Base-by-base conservation (phyloP, 257 asterid species). In the Henckelia pumila region DNA sequence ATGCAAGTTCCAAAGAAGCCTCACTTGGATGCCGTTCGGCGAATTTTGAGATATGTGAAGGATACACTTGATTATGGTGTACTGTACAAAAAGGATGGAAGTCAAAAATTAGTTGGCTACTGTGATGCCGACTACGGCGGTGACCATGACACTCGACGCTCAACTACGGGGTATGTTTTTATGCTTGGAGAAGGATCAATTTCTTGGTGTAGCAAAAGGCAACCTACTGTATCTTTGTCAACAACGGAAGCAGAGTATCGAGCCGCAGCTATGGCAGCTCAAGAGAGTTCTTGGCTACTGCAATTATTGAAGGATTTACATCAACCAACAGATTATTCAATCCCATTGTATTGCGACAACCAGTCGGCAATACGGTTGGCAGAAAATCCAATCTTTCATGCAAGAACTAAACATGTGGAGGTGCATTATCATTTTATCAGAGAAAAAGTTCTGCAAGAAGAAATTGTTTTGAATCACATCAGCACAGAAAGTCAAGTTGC, bases 1-100 rank as follows among this genome's bases (percentile, higher is more conserved):
- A 58, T 58, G 63, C 37, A 58, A 58, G 3, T 19, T 58, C 63
- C 63, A 24, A 58, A 58, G 63, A 58, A 58, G 30, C 19, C 63
- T 58, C 63, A 58, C 28, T 8, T 58, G 63, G 33, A 58, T 19
- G 63, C 32, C 24, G 1, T 58, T 58, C 37, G 63, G 28, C 9
- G 2, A 58, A 58, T 20, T 40, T 4, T 40, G 6, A 40, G 50
- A 40, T 40, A 13, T 10, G 50, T 40, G 50, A 10, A 40, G 50
- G 13, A 4, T 40, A 40, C 50, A 40, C n/a, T 40, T 11, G 16
- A 14, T 3, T 13, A 40, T 13, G n/a, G 50, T 40, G 6, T 40
- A 2, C 0, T 40, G 50, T 40, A 40, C 2, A 40, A 11, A 6
- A 40, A 40, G 3, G 50, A 40, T 40, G n/a, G 1, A 40, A 4